phyloP scores from a whole-genome alignment of 768 basidiomycete species.

The Steccherinum ochraceum region DNA sequence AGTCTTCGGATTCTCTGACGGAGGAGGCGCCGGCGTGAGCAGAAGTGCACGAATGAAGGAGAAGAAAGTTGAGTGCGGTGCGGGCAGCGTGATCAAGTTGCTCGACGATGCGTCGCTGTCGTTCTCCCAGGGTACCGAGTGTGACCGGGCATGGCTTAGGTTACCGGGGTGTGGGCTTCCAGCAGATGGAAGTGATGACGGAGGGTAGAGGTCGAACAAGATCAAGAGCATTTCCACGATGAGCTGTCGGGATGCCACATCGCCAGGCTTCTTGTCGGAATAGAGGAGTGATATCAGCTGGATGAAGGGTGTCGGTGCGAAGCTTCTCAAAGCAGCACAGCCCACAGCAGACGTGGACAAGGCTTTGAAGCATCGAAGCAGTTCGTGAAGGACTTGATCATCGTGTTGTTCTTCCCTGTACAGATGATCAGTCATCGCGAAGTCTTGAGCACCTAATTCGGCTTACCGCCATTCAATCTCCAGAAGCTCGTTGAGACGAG shows the following conservation, averaged over 20 bases:
- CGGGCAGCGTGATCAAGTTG: slow-evolving; percentile 58
- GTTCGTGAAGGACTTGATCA: slow-evolving; percentile 87
- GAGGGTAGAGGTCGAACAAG: slow-evolving; percentile 85
- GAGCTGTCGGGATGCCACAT: slow-evolving; percentile 82
- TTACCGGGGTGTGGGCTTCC: slow-evolving; percentile 25
- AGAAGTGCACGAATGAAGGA: slow-evolving; percentile 70
- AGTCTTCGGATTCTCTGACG: slow-evolving; percentile 52
- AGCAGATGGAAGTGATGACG: slow-evolving; percentile 54
- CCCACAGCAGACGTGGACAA: slow-evolving; percentile 86
- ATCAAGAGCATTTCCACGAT: slow-evolving; percentile 84
- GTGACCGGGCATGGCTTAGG: slow-evolving; percentile 22
- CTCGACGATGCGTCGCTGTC: slow-evolving; percentile 32
- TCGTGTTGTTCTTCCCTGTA: slow-evolving; percentile 97
- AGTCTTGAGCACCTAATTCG: not conserved
- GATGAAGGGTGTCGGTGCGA: slow-evolving; percentile 81
- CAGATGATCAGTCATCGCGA: not conserved
- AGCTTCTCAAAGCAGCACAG: slow-evolving; percentile 83
- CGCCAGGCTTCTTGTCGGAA: slow-evolving; percentile 98
- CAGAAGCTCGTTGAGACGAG: slow-evolving; percentile 82
- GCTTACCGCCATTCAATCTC: slow-evolving; percentile 95
- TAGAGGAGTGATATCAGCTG: slow-evolving; percentile 82
- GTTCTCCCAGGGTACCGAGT: slow-evolving; percentile 53
- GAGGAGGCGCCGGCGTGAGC: slow-evolving; percentile 64
- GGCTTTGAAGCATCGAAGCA: slow-evolving; percentile 91
- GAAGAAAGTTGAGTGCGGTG: slow-evolving; percentile 67